phyloP scores from a whole-genome alignment of 257 asterid species.

The Solanum tarapatanum region DNA sequence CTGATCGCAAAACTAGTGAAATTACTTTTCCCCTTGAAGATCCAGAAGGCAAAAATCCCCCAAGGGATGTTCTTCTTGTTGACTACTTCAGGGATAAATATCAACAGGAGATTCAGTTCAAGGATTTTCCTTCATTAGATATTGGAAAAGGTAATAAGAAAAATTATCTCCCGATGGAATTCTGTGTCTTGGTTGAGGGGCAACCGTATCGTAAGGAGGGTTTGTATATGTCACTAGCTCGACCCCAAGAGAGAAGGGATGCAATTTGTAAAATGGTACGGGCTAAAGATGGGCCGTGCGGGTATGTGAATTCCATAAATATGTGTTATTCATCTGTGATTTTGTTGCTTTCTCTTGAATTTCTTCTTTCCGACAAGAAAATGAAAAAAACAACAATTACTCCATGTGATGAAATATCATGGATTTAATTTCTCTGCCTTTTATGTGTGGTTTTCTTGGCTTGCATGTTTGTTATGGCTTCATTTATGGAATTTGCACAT shows the following conservation, averaged over 20 bases:
- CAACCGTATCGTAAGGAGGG: slow-evolving; percentile 47
- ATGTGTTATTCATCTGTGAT: not conserved
- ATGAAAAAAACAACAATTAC: not conserved
- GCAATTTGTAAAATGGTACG: slow-evolving; percentile 33
- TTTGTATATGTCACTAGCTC: slow-evolving; percentile 30
- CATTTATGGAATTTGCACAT: no score
- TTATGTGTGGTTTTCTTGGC: not conserved
- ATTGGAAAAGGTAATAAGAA: slow-evolving; percentile 28
- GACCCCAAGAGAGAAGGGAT: slow-evolving; percentile 26
- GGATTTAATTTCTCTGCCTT: not conserved
- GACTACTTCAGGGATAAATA: slow-evolving; percentile 45
- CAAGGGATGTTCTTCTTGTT: slow-evolving; percentile 11
- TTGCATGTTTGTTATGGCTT: no score
- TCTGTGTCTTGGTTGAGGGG: slow-evolving; percentile 51
- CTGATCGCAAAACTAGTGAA: slow-evolving; percentile 1
- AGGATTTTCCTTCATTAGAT: slow-evolving; percentile 45
- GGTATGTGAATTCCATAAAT: slow-evolving; percentile 32
- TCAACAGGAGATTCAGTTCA: slow-evolving; percentile 21
- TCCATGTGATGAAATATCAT: no score
- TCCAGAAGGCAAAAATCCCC: slow-evolving; percentile 33
- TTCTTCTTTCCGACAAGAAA: not conserved
- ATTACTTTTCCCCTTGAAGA: slow-evolving; percentile 17
- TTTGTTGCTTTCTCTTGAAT: not conserved
- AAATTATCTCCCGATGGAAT: slow-evolving; percentile 56
- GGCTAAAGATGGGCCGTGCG: slow-evolving; percentile 61